Evolutionary conservation across 225 moss, liverwort and hornwort genomes (phyloP).

Genomic region (Straminergon stramineum): DNA sequence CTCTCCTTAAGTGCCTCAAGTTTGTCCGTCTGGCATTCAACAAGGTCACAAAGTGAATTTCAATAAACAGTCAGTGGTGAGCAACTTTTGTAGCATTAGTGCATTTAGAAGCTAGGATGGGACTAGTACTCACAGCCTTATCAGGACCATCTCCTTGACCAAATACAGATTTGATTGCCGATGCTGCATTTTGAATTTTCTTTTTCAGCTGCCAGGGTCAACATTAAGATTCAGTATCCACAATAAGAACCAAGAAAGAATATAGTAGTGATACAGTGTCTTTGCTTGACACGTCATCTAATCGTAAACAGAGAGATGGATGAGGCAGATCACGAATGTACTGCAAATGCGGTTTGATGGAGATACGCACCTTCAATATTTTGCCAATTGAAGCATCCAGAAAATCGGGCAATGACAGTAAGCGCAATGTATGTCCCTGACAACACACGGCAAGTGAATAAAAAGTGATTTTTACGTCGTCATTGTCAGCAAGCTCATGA

Average conservation of each 20-base stretch:
- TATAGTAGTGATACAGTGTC: not conserved
- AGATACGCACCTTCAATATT: slow-evolving; percentile 60
- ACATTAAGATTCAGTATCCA: not conserved
- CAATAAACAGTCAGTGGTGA: not conserved
- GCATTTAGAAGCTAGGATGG: not conserved
- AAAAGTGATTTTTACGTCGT: not conserved
- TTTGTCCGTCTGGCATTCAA: slow-evolving; percentile 57
- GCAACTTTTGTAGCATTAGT: not conserved
- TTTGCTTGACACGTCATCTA: not conserved
- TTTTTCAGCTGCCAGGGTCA: slow-evolving; percentile 56
- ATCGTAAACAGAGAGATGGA: not conserved
- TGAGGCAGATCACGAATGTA: not conserved
- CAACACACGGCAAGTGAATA: not conserved
- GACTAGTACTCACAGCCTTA: slow-evolving; percentile 40
- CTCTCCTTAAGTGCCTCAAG: slow-evolving; percentile 73
- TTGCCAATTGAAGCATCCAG: slow-evolving; percentile 92
- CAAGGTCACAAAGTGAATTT: not conserved
- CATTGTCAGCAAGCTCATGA: not conserved
- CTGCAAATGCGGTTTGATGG: not conserved
- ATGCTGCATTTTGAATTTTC: slow-evolving; percentile 64
- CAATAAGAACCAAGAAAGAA: not conserved
- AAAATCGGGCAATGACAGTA: slow-evolving; percentile 88
- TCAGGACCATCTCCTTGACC: slow-evolving; percentile 82
- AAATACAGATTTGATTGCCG: slow-evolving; percentile 75
- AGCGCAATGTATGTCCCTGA: slow-evolving; percentile 88